Evolutionary conservation across 495 filamentous ascomycete genomes (phyloP), one percentile per base, ranked within the genome.

Genomic region (Neurospora pannonica): DNA sequence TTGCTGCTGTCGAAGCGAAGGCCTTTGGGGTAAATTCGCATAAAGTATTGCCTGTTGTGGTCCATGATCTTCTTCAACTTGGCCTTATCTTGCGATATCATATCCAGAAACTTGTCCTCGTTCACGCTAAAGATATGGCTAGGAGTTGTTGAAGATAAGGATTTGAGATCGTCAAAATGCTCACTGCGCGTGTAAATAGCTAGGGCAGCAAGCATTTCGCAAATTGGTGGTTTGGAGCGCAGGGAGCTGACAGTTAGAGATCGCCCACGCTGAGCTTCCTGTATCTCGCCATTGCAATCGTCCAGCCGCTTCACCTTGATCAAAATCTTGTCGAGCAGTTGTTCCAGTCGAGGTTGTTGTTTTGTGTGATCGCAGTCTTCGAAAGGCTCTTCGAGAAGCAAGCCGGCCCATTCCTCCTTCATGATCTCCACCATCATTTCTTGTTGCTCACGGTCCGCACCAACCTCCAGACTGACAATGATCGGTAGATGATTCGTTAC

Each of bases 361-460:
- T 85, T 80, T n/a, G 86, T 81, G 0, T 87, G 86, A 60, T 83
- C 74, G 70, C 81, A 84, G 37, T 77, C 67, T 9, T 85, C 82
- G 42, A 83, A 77, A 4, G 83, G 81, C 24, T 87, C 79, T 37
- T 94, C 89, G 3, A 97, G 85, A 11, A 98, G 85, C 76, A 92
- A 79, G 1, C 87, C 91, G 42, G 85, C 88, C 93, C 94, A 98
- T 54, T 91, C 90, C 73, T 97, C 89, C 73, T 89, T 89, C 90
- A 98, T 97, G 71, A 98, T 97, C 72, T 94, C 87, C 0, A 97
- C 94, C 92, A 98, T 97, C 37, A 89, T 87, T 74, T 92, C 89
- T 80, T 98, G 95, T 81, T 98, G 95, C 38, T 92, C 90, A 1
- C 86, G 81, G 67, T 90, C 88, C 10, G 92, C 92, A 80, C 97